A percentile compares a stretch with the other conserved stretches of the same genome.
These are phyloP conservation scores for Torrubiellomyces zombiae DNA, from an alignment of 2,329 filamentous ascomycete species.

Conservation along the genomic window DNA sequence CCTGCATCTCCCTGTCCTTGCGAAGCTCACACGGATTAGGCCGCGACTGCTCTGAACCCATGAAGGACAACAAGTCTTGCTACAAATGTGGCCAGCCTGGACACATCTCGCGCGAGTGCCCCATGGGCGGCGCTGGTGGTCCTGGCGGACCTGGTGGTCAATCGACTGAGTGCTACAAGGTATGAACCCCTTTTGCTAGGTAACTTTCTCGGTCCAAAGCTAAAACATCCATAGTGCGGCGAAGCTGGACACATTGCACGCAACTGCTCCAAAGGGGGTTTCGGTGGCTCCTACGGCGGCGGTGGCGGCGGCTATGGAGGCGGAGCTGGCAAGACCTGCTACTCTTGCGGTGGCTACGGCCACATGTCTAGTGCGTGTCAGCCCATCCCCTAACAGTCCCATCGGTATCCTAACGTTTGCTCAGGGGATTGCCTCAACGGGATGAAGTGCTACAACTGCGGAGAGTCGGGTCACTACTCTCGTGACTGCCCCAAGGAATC, in stretches of 20 bases:
- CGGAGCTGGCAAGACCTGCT: constrained; percentile 69
- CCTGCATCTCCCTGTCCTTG: too few relatives aligned
- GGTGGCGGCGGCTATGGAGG: constrained; percentile 24
- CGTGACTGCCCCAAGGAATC: constrained; percentile 93
- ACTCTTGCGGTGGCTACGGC: constrained; percentile 91
- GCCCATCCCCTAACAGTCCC: too few relatives aligned
- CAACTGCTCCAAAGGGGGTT: constrained; percentile 58
- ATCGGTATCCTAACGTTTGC: constrained; percentile 8
- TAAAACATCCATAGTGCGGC: constrained; percentile 59
- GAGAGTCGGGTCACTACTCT: constrained; percentile 84
- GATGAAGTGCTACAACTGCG: constrained; percentile 99
- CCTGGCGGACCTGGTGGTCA: constrained; percentile 29
- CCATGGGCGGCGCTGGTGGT: constrained; percentile 30
- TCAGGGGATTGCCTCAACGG: constrained; percentile 85
- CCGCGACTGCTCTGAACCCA: constrained; percentile 79
- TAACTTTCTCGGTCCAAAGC: too few relatives aligned
- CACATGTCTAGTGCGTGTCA: constrained; percentile 71
- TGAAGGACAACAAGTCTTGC: constrained; percentile 71
- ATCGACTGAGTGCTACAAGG: constrained; percentile 79
- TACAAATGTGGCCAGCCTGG: constrained; percentile 68
- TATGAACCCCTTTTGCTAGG: too few relatives aligned
- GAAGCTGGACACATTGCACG: constrained; percentile 92
- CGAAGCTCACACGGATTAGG: too few relatives aligned
- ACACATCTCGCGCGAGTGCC: constrained; percentile 85
- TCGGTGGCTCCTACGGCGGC: constrained; percentile 28